A percentile compares a stretch with the other conserved stretches of the same genome.
Conservation (phyloP, 306 rosid genomes). For the Casuarina cunninghamiana region DNA sequence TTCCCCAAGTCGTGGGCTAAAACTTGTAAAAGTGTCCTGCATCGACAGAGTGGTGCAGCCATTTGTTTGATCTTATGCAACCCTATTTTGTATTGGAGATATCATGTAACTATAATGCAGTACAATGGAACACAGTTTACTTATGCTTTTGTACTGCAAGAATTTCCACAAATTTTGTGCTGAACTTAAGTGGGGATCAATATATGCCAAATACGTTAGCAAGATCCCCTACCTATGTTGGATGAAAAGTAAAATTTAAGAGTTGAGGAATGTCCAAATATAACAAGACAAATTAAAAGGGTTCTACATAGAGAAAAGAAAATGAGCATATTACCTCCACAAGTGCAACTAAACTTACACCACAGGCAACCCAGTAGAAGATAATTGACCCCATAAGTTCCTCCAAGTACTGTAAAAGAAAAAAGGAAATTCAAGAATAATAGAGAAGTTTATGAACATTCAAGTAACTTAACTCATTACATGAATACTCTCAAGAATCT, state of each 20-base stretch:
- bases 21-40: no score
- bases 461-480: conserved; percentile 4
- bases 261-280: conserved; percentile 5
- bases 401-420: conserved; percentile 81
- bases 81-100: conserved; percentile 3
- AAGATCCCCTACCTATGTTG: not conserved
- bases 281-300: conserved; percentile 5
- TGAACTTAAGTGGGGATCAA: not conserved
- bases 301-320: not conserved
- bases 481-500: conserved; percentile 8
- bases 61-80: not conserved
- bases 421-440: conserved; percentile 12
- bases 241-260: not conserved
- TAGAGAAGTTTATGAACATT: conserved; percentile 1
- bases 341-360: conserved; percentile 84
- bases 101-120: not conserved
- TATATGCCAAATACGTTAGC: not conserved
- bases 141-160: not conserved
- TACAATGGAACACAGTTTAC: not conserved
- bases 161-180: not conserved
- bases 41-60: no score
- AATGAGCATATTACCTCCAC: conserved; percentile 66
- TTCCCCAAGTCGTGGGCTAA: no score
- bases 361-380: conserved; percentile 91
- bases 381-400: conserved; percentile 78